These are phyloP conservation scores for Floccularia luteovirens DNA, from an alignment of 768 basidiomycete species.

Conservation along the genomic window DNA sequence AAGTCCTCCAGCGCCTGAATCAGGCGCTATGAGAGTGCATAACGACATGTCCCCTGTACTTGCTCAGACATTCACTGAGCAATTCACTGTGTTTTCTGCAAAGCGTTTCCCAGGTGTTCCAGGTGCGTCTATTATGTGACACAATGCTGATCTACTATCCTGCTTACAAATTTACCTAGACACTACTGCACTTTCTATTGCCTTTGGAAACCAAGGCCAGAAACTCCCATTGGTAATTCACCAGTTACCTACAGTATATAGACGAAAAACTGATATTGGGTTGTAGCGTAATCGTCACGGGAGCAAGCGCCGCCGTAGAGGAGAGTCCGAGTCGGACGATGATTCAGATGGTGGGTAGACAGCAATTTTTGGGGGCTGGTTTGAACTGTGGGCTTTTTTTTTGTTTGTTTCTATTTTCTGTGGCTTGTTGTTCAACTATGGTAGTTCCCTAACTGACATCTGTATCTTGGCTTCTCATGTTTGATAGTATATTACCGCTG, in stretches of 20 bases:
- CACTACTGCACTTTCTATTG: conserved; percentile 85
- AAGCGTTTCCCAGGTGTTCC: conserved; percentile 95
- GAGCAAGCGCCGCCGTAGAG: conserved; percentile 55
- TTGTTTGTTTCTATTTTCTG: conserved; percentile 1
- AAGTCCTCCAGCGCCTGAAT: conserved; percentile 69
- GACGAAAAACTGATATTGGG: conserved; percentile 10
- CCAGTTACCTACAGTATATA: conserved; percentile 9
- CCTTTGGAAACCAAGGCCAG: conserved; percentile 85
- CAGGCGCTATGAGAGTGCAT: conserved; percentile 58
- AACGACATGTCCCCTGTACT: conserved; percentile 67
- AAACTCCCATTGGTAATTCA: conserved; percentile 72
- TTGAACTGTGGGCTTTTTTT: neutral
- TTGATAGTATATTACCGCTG: too few species aligned
- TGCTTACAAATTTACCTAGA: conserved; percentile 29
- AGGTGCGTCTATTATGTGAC: conserved; percentile 36
- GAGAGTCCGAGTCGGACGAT: conserved; percentile 59
- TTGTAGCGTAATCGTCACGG: conserved; percentile 76
- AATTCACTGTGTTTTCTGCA: conserved; percentile 84
- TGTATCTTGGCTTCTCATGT: too few species aligned
- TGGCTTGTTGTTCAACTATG: conserved; percentile 4
- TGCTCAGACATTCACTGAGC: conserved; percentile 76
- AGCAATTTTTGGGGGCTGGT: neutral
- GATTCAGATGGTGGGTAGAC: conserved; percentile 52
- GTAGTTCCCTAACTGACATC: too few species aligned
- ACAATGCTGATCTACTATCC: neutral